phyloP scores from a whole-genome alignment of 2,329 filamentous ascomycete genomes.

The Scleromitrula shiraiana region DNA sequence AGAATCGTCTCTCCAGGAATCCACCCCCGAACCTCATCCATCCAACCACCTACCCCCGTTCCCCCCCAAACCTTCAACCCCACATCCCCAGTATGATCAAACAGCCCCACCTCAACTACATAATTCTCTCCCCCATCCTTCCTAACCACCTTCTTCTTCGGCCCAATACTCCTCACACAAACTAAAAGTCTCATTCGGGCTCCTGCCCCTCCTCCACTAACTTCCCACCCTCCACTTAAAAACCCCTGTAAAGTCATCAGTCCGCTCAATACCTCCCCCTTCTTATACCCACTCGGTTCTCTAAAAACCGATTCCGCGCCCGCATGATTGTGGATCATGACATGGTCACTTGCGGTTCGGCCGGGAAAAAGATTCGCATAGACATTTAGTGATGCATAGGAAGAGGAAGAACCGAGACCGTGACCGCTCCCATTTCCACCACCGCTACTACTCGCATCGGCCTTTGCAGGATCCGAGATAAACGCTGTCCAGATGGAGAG shows the following conservation, averaged over 20 bases:
- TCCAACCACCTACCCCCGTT: slow-evolving; percentile 38
- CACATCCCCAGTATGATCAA: slow-evolving; percentile 49
- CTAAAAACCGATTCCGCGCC: slow-evolving; percentile 38
- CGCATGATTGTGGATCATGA: slow-evolving; percentile 44
- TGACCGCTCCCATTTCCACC: too few relatives aligned
- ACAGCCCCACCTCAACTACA: slow-evolving; percentile 43
- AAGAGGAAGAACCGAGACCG: slow-evolving; percentile 18
- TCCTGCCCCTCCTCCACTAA: slow-evolving; percentile 35
- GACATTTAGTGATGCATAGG: too few relatives aligned
- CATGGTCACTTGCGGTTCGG: slow-evolving; percentile 43
- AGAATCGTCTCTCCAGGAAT: slow-evolving; percentile 41
- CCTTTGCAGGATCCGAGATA: slow-evolving; percentile 40
- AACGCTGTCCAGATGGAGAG: slow-evolving; percentile 50
- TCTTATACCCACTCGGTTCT: slow-evolving; percentile 38
- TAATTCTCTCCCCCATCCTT: slow-evolving; percentile 38
- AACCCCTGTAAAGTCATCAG: slow-evolving; percentile 51
- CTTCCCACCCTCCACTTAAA: slow-evolving; percentile 45
- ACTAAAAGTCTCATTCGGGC: slow-evolving; percentile 48
- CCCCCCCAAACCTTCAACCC: slow-evolving; percentile 47
- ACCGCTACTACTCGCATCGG: too few relatives aligned
- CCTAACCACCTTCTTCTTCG: slow-evolving; percentile 41
- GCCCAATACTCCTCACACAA: slow-evolving; percentile 49
- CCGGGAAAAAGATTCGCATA: slow-evolving; percentile 52
- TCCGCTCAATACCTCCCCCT: slow-evolving; percentile 32
- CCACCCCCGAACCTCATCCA: slow-evolving; percentile 38